Evolutionary conservation across 2,329 filamentous ascomycete species (phyloP), one percentile per base, ranked within the genome.

Genomic region (Fusarium liriodendri): DNA sequence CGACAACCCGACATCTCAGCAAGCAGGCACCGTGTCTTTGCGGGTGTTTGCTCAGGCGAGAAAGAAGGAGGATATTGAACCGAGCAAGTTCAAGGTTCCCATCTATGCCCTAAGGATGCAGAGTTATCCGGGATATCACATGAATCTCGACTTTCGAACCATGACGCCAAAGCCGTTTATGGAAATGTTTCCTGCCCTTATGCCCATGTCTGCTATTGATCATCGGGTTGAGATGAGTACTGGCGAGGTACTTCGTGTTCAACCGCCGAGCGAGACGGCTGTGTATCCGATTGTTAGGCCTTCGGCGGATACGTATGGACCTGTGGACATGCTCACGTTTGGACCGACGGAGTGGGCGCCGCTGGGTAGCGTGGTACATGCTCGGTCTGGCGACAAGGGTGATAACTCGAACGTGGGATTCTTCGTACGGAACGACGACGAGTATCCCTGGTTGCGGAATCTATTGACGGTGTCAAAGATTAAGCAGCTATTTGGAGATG

Each of bases 1-100:
- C 0, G 78, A 82, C 1, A 81, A 87, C 42, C 84, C 85, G 0
- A 75, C 74, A 4, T 84, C 81, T n/a, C 86, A 88, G 35, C 83
- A 85, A 29, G 82, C 82, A 0, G 86, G 86, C 1, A 89, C 87
- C 1, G 86, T 88, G 0, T 85, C 85, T 50, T 82, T 88, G 45
- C 74, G 85, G 27, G 79, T 86, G 57, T 83, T 88, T 72, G 83
- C 83, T 0, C 85, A 91, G 73, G 86, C 88, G 6, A 77, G 75
- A 5, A 78, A 68, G 18, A 78, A 81, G 32, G 81, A 83, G 18
- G 82, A 80, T 0, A 77, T 82, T 1, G 79, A 80, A 0, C 79
- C 81, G 0, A 60, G 74, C 5, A 83, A 80, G 33, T 86, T 87
- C 71, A 79, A 80, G 33, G 76, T 81, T 0, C 82, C 80, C 0